These are phyloP conservation scores for Bassia scoparia DNA, from an alignment of 148 eudicot genomes.

Conservation along the genomic window DNA sequence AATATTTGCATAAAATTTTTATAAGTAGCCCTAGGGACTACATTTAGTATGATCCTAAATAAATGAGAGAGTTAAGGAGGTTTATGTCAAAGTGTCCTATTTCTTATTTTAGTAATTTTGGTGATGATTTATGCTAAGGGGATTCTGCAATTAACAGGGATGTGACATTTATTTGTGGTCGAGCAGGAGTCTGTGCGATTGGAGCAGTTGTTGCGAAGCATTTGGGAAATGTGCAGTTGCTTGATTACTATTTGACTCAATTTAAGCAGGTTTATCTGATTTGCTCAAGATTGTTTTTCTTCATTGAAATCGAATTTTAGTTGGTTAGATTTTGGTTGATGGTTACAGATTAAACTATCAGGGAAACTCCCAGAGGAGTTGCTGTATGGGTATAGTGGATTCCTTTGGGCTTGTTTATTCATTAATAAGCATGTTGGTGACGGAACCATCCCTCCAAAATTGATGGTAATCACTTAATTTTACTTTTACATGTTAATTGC, in stretches of 20 bases:
- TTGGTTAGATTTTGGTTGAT: conserved; percentile 7
- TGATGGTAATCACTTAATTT: conserved; percentile 30
- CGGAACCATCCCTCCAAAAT: conserved; percentile 38
- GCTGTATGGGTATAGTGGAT: conserved; percentile 61
- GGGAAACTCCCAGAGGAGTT: conserved; percentile 46
- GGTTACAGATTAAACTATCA: conserved; percentile 35
- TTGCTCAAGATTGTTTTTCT: background rate
- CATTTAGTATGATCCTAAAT: no score
- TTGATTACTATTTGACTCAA: conserved; percentile 38
- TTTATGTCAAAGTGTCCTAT: no score
- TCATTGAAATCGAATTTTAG: background rate
- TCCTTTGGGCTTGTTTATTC: conserved; percentile 55
- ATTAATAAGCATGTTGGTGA: conserved; percentile 50
- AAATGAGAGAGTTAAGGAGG: no score
- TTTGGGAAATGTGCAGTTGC: conserved; percentile 38
- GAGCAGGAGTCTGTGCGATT: conserved; percentile 67
- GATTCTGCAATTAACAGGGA: conserved; percentile 28
- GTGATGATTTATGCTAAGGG: background rate
- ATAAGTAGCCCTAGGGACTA: no score
- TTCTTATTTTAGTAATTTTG: no score
- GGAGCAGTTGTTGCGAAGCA: conserved; percentile 63
- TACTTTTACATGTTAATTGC: background rate
- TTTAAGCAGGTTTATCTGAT: conserved; percentile 43
- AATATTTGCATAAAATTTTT: no score
- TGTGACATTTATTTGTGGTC: conserved; percentile 59